Percentiles rank a stretch among this genome's conserved stretches.
Conservation (phyloP, 768 basidiomycete genomes). For the Dentipellis fragilis region DNA sequence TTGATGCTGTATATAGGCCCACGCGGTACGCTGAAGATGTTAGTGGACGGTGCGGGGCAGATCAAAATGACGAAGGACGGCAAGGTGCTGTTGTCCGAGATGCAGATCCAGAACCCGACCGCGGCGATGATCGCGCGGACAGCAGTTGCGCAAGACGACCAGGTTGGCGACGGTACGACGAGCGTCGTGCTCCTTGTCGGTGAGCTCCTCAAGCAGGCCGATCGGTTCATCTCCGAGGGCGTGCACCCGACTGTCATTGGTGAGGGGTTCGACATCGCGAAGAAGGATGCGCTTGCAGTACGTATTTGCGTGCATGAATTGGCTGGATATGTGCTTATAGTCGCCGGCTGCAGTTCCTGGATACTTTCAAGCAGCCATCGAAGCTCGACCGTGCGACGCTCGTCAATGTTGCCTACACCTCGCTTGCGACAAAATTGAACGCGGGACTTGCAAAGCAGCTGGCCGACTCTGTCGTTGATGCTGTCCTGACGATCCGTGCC, state of each 20-base stretch:
- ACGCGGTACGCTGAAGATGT: constrained; percentile 97
- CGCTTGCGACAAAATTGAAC: constrained; percentile 89
- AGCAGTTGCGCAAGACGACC: constrained; percentile 97
- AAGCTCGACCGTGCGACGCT: constrained; percentile 84
- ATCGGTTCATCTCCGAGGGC: constrained; percentile 95
- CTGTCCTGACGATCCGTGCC: constrained; percentile 80
- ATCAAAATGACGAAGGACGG: constrained; percentile 99
- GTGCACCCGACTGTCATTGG: constrained; percentile 95
- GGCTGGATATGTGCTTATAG: constrained; percentile 8
- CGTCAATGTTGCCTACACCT: constrained; percentile 91
- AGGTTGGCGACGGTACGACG: constrained; percentile 98
- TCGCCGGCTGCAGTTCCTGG: constrained; percentile 65
- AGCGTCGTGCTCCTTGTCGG: constrained; percentile 94
- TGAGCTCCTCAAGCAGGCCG: constrained; percentile 92
- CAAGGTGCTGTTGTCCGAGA: constrained; percentile 95
- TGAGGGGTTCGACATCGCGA: constrained; percentile 94
- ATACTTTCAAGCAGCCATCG: constrained; percentile 72
- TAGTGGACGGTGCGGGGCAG: constrained; percentile 95
- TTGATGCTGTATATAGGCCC: constrained; percentile 56
- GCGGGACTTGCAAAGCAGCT: constrained; percentile 75
- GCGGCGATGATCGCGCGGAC: constrained; percentile 99
- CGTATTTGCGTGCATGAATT: constrained; percentile 25
- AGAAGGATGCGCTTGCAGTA: constrained; percentile 87
- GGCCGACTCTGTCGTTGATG: constrained; percentile 89
- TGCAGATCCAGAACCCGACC: constrained; percentile 99